Evolutionary conservation across 78 protist species (phyloP), one percentile per base, ranked within the genome.

Genomic region (Acrasis kona): DNA sequence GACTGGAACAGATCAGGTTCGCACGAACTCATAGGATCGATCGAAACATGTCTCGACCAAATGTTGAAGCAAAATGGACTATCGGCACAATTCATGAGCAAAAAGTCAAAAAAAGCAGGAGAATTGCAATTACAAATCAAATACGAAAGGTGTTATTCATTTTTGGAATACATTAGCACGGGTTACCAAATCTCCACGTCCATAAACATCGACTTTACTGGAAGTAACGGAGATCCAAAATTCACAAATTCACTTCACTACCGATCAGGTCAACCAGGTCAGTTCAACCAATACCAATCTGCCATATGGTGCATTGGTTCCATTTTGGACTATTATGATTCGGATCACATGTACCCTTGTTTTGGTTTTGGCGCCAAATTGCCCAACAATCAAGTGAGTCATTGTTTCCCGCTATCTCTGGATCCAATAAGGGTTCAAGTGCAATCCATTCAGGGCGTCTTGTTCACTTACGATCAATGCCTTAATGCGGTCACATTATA

Each of bases 171-270:
- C 19, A 50, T 50, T 19, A 50, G 19, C 34, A 50, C 34, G 19
- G 61, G 61, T n/a, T 50, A n/a, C 19, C 61, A 50, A 50, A 50
- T 50, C 19, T 50, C 61, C 28, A 40, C 84, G 42, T 28, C 72
- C 29, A 76, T 84, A 10, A 93, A 86, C 65, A 81, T 93, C 73
- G 97, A 93, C 80, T 93, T 89, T 77, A 93, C 97, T 5, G 91
- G 70, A 12, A 64, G 82, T 39, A 93, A 93, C 71, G 87, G 84
- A 37, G 12, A 40, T 31, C 84, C 84, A 32, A 12, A 58, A 1
- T 0, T 31, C 2, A 32, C 82, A 9, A 9, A 1, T 19, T 74
- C 87, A 5, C 88, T 92, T 9, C 96, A 92, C 64, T 82, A 86
- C 78, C 5, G 75, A 28, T n/a, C n/a, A n/a, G 19, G 19, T 19